A percentile compares a stretch with the other conserved stretches of the same genome.
Evolutionary conservation across 202 grass and related monocot genomes (phyloP).

Genomic region (Sporobolus alterniflorus): DNA sequence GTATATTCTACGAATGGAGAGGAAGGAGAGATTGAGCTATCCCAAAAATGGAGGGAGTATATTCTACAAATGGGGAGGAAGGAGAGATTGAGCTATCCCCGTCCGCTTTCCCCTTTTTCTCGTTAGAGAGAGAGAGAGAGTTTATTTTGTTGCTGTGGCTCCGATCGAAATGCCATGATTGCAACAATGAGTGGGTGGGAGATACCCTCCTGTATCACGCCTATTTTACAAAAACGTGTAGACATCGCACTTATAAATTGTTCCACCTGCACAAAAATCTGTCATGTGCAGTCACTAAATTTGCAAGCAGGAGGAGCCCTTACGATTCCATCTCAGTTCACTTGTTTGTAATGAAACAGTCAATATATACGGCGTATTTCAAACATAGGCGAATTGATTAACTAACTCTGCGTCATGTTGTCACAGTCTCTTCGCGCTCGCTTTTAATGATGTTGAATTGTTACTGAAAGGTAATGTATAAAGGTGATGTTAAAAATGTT

Average conservation of each 20-base stretch:
- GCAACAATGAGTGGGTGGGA: conserved; percentile 86
- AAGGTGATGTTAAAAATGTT: no score
- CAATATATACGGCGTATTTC: neutral
- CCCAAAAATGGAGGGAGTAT: no score
- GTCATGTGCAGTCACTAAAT: neutral
- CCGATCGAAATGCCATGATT: conserved; percentile 59
- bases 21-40: conserved; percentile 56
- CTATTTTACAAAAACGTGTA: conserved; percentile 16
- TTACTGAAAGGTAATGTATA: no score
- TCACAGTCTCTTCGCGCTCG: no score
- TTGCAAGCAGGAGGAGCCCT: neutral
- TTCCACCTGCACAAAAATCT: conserved; percentile 14
- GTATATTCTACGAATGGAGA: no score
- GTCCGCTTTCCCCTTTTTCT: conserved; percentile 57
- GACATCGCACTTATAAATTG: conserved; percentile 7
- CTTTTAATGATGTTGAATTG: no score
- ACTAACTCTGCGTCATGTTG: no score
- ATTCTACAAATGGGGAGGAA: conserved; percentile 39
- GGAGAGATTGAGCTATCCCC: conserved; percentile 56
- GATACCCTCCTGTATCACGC: conserved; percentile 31
- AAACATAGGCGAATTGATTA: no score
- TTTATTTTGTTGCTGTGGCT: conserved; percentile 29
- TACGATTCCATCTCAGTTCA: neutral
- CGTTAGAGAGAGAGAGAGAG: conserved; percentile 23
- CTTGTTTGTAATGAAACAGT: neutral